Base-by-base conservation (phyloP, 2,329 filamentous ascomycete genomes). In the Talaromyces sp. region DNA sequence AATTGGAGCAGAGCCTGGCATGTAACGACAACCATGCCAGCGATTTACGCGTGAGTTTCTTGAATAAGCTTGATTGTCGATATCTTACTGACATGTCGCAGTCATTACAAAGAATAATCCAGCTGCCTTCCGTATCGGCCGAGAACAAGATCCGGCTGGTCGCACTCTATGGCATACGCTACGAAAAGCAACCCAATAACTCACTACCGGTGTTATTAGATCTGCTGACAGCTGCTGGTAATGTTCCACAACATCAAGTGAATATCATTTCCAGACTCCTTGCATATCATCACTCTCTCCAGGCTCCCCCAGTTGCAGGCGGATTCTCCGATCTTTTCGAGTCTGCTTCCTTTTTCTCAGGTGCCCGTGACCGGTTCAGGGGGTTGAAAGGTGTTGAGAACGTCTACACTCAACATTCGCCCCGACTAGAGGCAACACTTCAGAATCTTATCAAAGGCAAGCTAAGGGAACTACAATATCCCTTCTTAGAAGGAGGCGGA, bases 321-420 rank as follows among this genome's bases (percentile, higher is more conserved):
- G 91, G 90, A 5, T 91, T 97, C 58, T 87, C 91, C 0, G 93
- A 97, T 64, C 84, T 97, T 6, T 97, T 99, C 67, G 92, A 97
- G 68, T 88, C 90, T 0, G 84, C 88, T 0, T 93, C 91, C 4
- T 93, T 99, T 63, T 96, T 99, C 74, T 89, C 90, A 0, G 89
- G 89, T 11, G 91, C 92, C 10, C 83, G 91, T 39, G 90, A 88
- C 67, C 86, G 92, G 5, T 91, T 99, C 73, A 96, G 96, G 69
- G 94, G 94, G 0, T 80, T 99, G 13, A 97, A 97, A 69, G 94
- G 94, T 1, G 94, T 99, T 1, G 95, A 99, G 72, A 99, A 99
- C 66, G 94, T 99, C 28, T 99, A 99, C 72, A 99, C 94, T 0
- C 95, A 99, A 72, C 94, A 99, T 73, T 95, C 91, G 5, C 91